A percentile compares a stretch with the other conserved stretches of the same genome.
Conservation (phyloP, 371 early-diverging fungal genomes). For the Apophysomyces elegans region DNA sequence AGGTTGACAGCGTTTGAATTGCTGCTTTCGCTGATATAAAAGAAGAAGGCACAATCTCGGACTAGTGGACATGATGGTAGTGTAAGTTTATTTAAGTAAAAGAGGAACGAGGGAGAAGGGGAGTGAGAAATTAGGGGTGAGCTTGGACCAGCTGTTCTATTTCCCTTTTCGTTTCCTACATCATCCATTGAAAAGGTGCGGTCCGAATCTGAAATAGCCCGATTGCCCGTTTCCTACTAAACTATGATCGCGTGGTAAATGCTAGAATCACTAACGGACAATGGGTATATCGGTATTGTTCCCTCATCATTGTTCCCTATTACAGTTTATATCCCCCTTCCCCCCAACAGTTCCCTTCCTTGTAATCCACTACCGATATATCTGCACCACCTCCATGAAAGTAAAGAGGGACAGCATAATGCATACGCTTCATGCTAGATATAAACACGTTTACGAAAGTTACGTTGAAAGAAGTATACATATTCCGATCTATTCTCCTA, state of each 20-base stretch:
- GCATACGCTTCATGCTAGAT: neutral
- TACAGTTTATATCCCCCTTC: neutral
- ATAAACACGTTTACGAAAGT: no score
- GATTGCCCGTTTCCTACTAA: neutral
- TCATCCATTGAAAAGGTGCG: neutral
- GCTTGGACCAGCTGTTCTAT: slow-evolving; percentile 10
- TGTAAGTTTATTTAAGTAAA: slow-evolving; percentile 8
- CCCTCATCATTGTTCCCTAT: neutral
- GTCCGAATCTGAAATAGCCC: slow-evolving; percentile 1
- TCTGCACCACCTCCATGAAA: slow-evolving; percentile 8
- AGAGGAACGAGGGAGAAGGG: slow-evolving; percentile 9
- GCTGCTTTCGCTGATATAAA: neutral
- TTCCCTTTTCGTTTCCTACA: slow-evolving; percentile 4
- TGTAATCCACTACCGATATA: neutral
- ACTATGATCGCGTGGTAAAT: neutral
- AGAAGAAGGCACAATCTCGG: slow-evolving; percentile 3
- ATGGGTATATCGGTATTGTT: neutral
- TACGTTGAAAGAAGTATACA: neutral
- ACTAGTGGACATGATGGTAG: neutral
- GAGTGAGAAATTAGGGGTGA: slow-evolving; percentile 2
- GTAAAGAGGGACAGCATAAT: neutral
- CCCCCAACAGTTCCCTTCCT: neutral
- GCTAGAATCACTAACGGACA: neutral
- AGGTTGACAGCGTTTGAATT: neutral
- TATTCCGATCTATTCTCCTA: neutral